Percentiles rank a stretch among this genome's conserved stretches.
These are phyloP conservation scores for Ceratobasidium sp. DNA, from an alignment of 1,284 basidiomycete genomes.

Conservation along the genomic window DNA sequence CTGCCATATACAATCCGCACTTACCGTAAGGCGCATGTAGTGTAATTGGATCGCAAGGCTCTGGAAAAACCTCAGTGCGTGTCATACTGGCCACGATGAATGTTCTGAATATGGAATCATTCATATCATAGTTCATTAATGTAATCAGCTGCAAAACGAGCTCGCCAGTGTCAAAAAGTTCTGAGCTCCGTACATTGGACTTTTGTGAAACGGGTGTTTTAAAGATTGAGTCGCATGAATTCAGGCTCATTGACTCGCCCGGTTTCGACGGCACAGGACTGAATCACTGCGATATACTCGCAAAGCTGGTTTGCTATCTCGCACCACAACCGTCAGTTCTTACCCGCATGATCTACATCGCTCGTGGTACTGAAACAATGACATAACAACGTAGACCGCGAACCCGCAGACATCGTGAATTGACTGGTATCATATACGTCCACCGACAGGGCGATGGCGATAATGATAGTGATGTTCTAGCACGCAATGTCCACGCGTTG, in stretches of 20 bases:
- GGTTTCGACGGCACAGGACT: conserved; percentile 6
- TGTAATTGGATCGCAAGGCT: conserved; percentile 12
- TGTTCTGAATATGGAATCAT: neutral
- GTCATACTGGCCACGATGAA: neutral
- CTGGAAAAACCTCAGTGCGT: conserved; percentile 28
- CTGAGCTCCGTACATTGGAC: neutral
- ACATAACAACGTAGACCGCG: neutral
- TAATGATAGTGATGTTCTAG: neutral
- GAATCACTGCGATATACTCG: conserved; percentile 14
- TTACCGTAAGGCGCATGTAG: neutral
- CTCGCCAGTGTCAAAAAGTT: too few relatives aligned
- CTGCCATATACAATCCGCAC: neutral
- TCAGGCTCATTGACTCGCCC: conserved; percentile 32
- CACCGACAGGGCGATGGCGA: neutral
- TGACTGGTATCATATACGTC: conserved; percentile 28
- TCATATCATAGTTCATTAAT: conserved; percentile 1
- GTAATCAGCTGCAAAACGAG: neutral
- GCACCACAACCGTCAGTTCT: neutral
- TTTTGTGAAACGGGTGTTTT: neutral
- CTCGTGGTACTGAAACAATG: neutral
- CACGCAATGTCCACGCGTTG: neutral
- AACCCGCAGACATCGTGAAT: too few relatives aligned
- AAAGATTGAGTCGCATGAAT: neutral
- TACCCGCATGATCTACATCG: neutral
- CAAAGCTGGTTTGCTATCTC: neutral